A percentile compares a stretch with the other conserved stretches of the same genome.
phyloP scores from a whole-genome alignment of 1,139 yeast genomes.

The Kodamaea ohmeri region DNA sequence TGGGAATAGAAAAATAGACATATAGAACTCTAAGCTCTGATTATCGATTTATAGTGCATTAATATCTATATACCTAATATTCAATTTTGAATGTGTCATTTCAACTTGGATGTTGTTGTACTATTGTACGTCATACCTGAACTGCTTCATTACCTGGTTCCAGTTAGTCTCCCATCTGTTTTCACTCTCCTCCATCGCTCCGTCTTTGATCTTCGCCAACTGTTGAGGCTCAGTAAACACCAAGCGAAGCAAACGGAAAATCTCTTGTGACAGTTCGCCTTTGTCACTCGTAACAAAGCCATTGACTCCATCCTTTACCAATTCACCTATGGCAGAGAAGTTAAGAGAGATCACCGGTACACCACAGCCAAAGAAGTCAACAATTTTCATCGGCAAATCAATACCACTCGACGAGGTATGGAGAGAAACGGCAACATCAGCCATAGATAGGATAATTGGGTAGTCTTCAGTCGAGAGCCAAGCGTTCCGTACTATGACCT shows the following conservation, averaged over 20 bases:
- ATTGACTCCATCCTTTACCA: constrained; percentile 47
- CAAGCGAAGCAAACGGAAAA: constrained; percentile 48
- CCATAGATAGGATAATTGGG: constrained; percentile 68
- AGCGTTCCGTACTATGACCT: constrained; percentile 56
- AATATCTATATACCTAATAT: too few species aligned
- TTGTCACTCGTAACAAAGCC: constrained; percentile 39
- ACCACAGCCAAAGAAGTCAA: constrained; percentile 96
- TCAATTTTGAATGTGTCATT: neutral
- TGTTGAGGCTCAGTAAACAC: constrained; percentile 42
- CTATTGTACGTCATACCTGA: constrained; percentile 15
- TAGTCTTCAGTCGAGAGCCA: constrained; percentile 85
- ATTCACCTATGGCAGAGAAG: constrained; percentile 69
- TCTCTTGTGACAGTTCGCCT: constrained; percentile 42
- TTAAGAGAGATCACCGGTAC: constrained; percentile 80
- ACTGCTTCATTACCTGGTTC: constrained; percentile 32
- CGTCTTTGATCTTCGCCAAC: constrained; percentile 46
- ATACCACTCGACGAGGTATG: constrained; percentile 91
- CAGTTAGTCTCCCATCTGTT: constrained; percentile 78
- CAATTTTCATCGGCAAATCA: constrained; percentile 95
- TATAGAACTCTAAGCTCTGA: too few species aligned
- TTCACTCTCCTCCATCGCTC: constrained; percentile 69
- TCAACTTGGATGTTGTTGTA: neutral
- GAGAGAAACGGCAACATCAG: constrained; percentile 86
- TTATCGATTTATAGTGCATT: too few species aligned
- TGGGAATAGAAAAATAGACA: neutral